These are phyloP conservation scores for Plasmodium falciparum DNA, from an alignment of 169 alveolate species.

Conservation along the genomic window DNA sequence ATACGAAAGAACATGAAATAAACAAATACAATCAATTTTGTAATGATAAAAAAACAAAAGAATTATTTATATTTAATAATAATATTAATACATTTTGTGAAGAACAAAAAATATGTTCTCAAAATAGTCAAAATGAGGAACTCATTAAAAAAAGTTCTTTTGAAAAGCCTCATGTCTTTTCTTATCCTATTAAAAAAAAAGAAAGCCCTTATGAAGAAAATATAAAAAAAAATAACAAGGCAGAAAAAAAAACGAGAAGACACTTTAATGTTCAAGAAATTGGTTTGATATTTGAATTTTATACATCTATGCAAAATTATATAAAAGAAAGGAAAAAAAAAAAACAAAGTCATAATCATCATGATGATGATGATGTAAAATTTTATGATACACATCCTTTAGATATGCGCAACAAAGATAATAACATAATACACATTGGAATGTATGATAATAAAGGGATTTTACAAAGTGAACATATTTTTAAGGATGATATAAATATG, in stretches of 20 bases:
- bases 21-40: too few relatives aligned
- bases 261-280: slow-evolving; percentile 61
- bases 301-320: slow-evolving; percentile 6
- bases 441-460: not conserved
- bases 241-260: not conserved
- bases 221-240: not conserved
- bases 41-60: not conserved
- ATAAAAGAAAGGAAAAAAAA: not conserved
- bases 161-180: too few relatives aligned
- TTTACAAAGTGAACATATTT: not conserved
- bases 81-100: too few relatives aligned
- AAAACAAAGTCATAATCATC: not conserved
- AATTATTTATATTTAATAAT: too few relatives aligned
- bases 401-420: too few relatives aligned
- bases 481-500: not conserved
- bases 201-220: not conserved
- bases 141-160: too few relatives aligned
- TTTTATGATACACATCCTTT: too few relatives aligned
- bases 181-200: too few relatives aligned
- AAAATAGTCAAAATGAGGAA: too few relatives aligned
- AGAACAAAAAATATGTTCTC: too few relatives aligned
- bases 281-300: slow-evolving; percentile 69
- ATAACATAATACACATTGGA: not conserved
- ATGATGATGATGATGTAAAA: not conserved
- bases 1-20: not conserved